Evolutionary conservation across 2,329 filamentous ascomycete species (phyloP).

Genomic region (Elsinoe perseae): DNA sequence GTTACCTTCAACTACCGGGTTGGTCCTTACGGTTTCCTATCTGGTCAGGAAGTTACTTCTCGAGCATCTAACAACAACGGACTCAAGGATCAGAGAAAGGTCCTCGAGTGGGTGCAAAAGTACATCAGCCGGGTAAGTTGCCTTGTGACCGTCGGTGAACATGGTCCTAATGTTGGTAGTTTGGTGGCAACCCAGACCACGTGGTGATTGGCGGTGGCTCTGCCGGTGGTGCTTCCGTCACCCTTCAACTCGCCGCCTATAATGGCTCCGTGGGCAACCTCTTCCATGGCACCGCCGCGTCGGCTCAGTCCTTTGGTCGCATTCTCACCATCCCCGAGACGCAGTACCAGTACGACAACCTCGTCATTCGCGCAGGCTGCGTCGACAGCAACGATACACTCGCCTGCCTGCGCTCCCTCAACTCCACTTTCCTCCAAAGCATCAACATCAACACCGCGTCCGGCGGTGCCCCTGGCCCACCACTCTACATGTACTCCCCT

Average conservation of each 20-base stretch:
- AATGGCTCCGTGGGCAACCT: slow-evolving; percentile 41
- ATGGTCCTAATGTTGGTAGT: slow-evolving; percentile 33
- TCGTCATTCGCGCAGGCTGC: slow-evolving; percentile 45
- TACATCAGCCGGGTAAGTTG: slow-evolving; percentile 47
- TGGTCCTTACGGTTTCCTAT: slow-evolving; percentile 64
- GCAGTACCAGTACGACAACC: slow-evolving; percentile 46
- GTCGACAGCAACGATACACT: slow-evolving; percentile 35
- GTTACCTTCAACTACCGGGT: slow-evolving; percentile 72
- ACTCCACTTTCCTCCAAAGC: slow-evolving; percentile 37
- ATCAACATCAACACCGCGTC: slow-evolving; percentile 41
- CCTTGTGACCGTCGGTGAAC: neutral
- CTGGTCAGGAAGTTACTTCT: slow-evolving; percentile 46
- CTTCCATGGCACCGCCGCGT: slow-evolving; percentile 47
- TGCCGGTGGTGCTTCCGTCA: slow-evolving; percentile 60
- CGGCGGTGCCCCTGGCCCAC: slow-evolving; percentile 36
- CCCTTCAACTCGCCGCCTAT: slow-evolving; percentile 53
- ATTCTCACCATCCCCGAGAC: slow-evolving; percentile 42
- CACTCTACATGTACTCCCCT: slow-evolving; percentile 46
- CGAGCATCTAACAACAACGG: slow-evolving; percentile 58
- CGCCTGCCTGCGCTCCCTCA: slow-evolving; percentile 43
- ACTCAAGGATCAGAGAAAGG: slow-evolving; percentile 61
- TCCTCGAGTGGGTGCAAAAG: slow-evolving; percentile 60
- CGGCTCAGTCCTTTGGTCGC: slow-evolving; percentile 47
- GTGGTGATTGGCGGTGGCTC: slow-evolving; percentile 62
- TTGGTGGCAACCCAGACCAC: slow-evolving; percentile 61